A percentile compares a stretch with the other conserved stretches of the same genome.
Evolutionary conservation across 2,329 filamentous ascomycete genomes (phyloP).

Genomic region (Aspergillus novofumigatus): DNA sequence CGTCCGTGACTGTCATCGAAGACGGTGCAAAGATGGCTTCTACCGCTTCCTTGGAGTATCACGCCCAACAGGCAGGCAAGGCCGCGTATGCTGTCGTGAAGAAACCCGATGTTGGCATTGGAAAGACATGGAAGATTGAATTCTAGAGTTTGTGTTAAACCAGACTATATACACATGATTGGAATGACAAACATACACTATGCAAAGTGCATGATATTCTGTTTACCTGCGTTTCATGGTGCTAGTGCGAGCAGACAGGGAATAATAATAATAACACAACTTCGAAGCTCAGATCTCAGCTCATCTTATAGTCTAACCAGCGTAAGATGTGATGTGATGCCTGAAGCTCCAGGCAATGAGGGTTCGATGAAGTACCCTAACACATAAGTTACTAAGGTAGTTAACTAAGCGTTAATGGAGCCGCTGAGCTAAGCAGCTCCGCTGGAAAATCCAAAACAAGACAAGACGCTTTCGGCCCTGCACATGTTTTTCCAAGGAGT

Average conservation of each 20-base stretch:
- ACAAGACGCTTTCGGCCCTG: neutral
- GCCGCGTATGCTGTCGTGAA: conserved; percentile 62
- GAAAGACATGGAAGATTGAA: conserved; percentile 60
- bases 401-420: neutral
- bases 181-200: conserved; percentile 1
- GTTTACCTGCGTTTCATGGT: neutral
- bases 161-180: neutral
- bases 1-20: conserved; percentile 49
- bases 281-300: neutral
- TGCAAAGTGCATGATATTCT: neutral
- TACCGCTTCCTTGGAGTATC: conserved; percentile 56
- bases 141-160: conserved; percentile 34
- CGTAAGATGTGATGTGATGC: no score
- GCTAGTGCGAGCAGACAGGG: neutral
- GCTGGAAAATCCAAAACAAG: neutral
- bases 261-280: neutral
- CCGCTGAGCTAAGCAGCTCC: neutral
- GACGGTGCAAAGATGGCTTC: conserved; percentile 42
- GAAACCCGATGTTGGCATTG: conserved; percentile 59
- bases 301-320: no score
- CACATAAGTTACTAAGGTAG: neutral
- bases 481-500: neutral
- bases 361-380: neutral
- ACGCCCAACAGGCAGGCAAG: conserved; percentile 49
- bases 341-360: neutral